Evolutionary conservation across 495 filamentous ascomycete species (phyloP).

Genomic region (Cercophora samala): DNA sequence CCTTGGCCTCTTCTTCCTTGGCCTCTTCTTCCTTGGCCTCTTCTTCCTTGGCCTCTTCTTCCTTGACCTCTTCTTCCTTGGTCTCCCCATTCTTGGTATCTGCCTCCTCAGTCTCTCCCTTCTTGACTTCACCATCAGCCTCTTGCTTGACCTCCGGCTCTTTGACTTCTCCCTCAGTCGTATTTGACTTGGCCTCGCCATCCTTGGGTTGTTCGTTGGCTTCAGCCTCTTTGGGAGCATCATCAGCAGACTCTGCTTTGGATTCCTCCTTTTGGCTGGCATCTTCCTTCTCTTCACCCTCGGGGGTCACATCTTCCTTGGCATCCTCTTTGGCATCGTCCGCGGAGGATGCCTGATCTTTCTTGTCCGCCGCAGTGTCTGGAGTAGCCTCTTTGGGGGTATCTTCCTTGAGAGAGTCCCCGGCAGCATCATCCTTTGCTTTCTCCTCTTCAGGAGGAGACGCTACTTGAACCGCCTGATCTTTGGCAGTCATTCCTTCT

Average conservation of each 20-base stretch:
- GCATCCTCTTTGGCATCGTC: neutral
- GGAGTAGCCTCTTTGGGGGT: neutral
- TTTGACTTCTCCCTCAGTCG: too few relatives aligned
- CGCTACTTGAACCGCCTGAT: neutral
- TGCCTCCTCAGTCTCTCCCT: neutral
- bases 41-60: too few relatives aligned
- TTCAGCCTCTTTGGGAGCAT: neutral
- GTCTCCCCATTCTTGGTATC: too few relatives aligned
- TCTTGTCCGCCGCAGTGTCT: neutral
- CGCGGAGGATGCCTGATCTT: neutral
- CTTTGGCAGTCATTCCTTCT: neutral
- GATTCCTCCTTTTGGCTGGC: neutral
- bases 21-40: conserved; percentile 1
- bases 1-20: neutral
- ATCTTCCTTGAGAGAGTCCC: neutral
- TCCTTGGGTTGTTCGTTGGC: neutral
- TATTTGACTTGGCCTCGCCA: neutral
- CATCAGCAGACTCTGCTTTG: neutral
- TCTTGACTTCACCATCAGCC: neutral
- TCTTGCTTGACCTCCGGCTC: too few relatives aligned
- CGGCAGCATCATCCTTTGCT: neutral
- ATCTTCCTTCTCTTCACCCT: neutral
- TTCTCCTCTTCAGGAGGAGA: neutral
- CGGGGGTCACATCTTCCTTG: neutral
- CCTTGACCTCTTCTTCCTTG: too few relatives aligned